These are phyloP conservation scores for Megacollybia marginata DNA, from an alignment of 768 basidiomycete species.

Conservation along the genomic window DNA sequence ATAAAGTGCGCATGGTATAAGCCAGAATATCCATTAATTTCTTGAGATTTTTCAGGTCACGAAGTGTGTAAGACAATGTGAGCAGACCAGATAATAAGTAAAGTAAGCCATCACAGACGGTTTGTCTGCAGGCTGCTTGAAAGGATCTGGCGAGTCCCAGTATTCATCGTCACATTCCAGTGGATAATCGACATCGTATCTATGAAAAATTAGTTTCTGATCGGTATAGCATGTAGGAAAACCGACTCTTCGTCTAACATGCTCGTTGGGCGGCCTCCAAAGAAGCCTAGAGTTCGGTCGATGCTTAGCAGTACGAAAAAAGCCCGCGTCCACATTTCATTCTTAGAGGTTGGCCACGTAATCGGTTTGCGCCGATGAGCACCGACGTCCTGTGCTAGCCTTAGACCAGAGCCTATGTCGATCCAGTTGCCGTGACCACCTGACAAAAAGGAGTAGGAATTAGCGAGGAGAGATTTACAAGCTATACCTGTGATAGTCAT, in stretches of 20 bases:
- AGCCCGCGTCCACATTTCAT: slow-evolving; percentile 44
- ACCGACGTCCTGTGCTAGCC: slow-evolving; percentile 36
- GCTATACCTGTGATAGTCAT: slow-evolving; percentile 4
- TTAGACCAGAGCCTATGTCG: slow-evolving; percentile 29
- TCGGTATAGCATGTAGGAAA: slow-evolving; percentile 4
- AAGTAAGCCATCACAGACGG: background rate
- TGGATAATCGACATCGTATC: too few species aligned
- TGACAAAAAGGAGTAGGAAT: background rate
- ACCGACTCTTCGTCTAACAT: slow-evolving; percentile 45
- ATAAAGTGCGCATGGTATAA: slow-evolving; percentile 18
- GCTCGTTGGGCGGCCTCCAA: slow-evolving; percentile 40
- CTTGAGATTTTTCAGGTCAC: background rate
- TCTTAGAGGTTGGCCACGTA: slow-evolving; percentile 23
- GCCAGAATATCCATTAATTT: background rate
- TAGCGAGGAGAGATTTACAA: too few species aligned
- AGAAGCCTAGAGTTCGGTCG: slow-evolving; percentile 17
- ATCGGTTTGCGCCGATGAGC: slow-evolving; percentile 34
- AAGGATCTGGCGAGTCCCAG: too few species aligned
- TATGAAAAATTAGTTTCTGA: slow-evolving; percentile 10
- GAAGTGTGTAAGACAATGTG: slow-evolving; percentile 32
- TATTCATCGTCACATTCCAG: too few species aligned
- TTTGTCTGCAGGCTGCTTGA: too few species aligned
- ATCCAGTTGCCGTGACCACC: slow-evolving; percentile 24
- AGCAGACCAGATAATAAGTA: slow-evolving; percentile 21
- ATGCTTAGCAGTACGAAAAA: slow-evolving; percentile 24